These are phyloP conservation scores for Fusarium brachygibbosum DNA, from an alignment of 2,329 filamentous ascomycete genomes.

Conservation along the genomic window DNA sequence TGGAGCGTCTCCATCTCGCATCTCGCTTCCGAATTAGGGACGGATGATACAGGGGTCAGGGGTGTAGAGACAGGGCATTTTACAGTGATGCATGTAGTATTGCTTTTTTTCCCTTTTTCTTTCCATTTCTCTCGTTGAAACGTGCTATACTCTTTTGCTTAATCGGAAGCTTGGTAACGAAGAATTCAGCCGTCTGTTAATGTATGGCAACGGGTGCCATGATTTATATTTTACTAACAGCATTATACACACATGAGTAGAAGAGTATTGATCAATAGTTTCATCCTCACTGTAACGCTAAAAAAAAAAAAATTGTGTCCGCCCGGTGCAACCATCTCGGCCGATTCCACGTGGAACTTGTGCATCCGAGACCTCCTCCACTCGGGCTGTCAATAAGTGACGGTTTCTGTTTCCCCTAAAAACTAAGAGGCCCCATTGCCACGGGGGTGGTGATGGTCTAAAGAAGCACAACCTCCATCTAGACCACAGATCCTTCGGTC, in stretches of 20 bases:
- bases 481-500: background rate
- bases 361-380: slow-evolving; percentile 31
- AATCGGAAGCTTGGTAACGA: background rate
- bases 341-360: slow-evolving; percentile 40
- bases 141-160: background rate
- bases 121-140: background rate
- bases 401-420: background rate
- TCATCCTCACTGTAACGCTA: slow-evolving; percentile 1
- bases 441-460: background rate
- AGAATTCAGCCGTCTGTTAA: background rate
- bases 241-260: too few relatives aligned
- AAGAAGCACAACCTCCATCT: background rate
- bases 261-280: background rate
- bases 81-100: background rate
- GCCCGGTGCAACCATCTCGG: slow-evolving; percentile 27
- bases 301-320: slow-evolving; percentile 8
- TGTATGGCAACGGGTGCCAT: too few relatives aligned
- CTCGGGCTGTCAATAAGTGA: background rate
- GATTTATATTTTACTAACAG: too few relatives aligned
- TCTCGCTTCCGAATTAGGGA: slow-evolving; percentile 20
- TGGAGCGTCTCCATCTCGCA: slow-evolving; percentile 15
- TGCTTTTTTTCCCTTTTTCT: background rate
- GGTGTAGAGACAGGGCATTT: slow-evolving; percentile 21
- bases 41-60: slow-evolving; percentile 29
- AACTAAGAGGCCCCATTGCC: background rate